These are phyloP conservation scores for Nakazawaea molendinolei DNA, from an alignment of 805 yeast genomes.

Conservation along the genomic window DNA sequence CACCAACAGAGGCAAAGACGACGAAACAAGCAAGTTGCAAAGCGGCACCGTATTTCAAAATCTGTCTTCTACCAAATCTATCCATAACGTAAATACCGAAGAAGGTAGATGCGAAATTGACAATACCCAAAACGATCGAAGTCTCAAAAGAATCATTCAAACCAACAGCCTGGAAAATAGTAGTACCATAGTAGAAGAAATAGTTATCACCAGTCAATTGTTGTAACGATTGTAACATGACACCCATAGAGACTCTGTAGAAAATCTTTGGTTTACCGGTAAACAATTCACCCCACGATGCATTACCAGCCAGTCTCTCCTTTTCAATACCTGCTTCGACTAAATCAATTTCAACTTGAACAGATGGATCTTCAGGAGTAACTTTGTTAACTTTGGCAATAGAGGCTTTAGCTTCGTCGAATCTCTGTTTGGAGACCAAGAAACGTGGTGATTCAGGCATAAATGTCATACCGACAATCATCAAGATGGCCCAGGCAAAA, in stretches of 20 bases:
- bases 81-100: slow-evolving; percentile 47
- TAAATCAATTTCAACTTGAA: slow-evolving; percentile 44
- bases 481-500: slow-evolving; percentile 44
- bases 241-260: slow-evolving; percentile 50
- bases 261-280: slow-evolving; percentile 59
- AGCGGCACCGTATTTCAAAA: slow-evolving; percentile 43
- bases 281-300: slow-evolving; percentile 57
- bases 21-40: slow-evolving; percentile 53
- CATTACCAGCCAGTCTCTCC: slow-evolving; percentile 56
- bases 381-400: slow-evolving; percentile 55
- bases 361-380: slow-evolving; percentile 45
- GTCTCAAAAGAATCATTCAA: slow-evolving; percentile 50
- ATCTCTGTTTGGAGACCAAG: slow-evolving; percentile 41
- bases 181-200: slow-evolving; percentile 60
- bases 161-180: slow-evolving; percentile 53
- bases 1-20: slow-evolving; percentile 56
- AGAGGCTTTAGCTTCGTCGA: slow-evolving; percentile 48
- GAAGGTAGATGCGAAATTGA: slow-evolving; percentile 50
- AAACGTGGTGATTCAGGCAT: slow-evolving; percentile 71
- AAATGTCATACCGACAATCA: slow-evolving; percentile 43
- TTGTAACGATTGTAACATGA: slow-evolving; percentile 52
- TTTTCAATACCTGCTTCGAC: slow-evolving; percentile 56
- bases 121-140: slow-evolving; percentile 49
- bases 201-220: slow-evolving; percentile 60
- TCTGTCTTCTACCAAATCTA: slow-evolving; percentile 46